phyloP scores from a whole-genome alignment of 176 grass and related monocot genomes.

The Panicum miliaceum region DNA sequence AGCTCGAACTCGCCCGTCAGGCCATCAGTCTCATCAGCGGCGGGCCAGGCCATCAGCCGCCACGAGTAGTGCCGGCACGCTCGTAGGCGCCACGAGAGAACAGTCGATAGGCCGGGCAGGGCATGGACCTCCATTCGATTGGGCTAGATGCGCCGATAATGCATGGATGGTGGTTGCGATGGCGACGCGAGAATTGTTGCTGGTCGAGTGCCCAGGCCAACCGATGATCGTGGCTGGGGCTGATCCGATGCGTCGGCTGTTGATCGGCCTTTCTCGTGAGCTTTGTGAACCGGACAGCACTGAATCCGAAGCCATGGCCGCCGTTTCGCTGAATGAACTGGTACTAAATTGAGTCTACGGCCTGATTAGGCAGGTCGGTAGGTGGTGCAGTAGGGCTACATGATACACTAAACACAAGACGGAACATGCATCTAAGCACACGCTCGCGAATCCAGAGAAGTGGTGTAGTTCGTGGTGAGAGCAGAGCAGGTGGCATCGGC shows the following conservation, averaged over 20 bases:
- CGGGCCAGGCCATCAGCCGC: no score
- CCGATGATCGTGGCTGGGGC: neutral
- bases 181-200: constrained; percentile 3
- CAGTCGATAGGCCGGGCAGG: constrained; percentile 21
- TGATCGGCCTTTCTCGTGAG: neutral
- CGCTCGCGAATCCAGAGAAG: constrained; percentile 23
- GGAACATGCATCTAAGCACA: constrained; percentile 37
- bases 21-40: neutral
- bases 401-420: constrained; percentile 38
- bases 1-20: constrained; percentile 43
- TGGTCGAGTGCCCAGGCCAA: neutral
- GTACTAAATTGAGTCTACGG: neutral
- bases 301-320: neutral
- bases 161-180: constrained; percentile 30
- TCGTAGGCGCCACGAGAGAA: constrained; percentile 3
- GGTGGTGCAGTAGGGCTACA: neutral
- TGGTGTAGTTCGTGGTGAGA: neutral
- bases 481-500: constrained; percentile 25
- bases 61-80: neutral
- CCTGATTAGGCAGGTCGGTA: neutral
- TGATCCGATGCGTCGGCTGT: neutral
- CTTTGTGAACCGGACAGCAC: neutral
- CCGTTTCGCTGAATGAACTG: neutral
- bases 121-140: neutral
- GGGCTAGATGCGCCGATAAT: constrained; percentile 13